phyloP scores from a whole-genome alignment of 1,139 yeast genomes.

The Suhomyces ambrosiae region DNA sequence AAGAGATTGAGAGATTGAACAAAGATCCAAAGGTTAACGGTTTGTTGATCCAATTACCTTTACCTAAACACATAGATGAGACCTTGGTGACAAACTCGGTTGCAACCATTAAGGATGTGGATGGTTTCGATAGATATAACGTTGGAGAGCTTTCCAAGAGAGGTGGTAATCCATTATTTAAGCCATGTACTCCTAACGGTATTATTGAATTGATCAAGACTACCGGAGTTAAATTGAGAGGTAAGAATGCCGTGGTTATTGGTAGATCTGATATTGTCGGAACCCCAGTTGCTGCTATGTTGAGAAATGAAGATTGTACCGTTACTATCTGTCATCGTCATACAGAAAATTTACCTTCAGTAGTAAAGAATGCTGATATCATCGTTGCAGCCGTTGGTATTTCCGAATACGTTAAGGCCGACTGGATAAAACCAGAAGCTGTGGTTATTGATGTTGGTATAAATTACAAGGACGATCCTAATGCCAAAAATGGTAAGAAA shows the following conservation, averaged over 20 bases:
- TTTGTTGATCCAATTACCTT: constrained; percentile 69
- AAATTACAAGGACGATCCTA: constrained; percentile 72
- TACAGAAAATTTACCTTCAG: constrained; percentile 53
- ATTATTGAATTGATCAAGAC: constrained; percentile 67
- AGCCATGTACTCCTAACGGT: constrained; percentile 84
- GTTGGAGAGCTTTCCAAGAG: constrained; percentile 76
- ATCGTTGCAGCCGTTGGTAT: constrained; percentile 92
- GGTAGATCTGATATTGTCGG: constrained; percentile 98
- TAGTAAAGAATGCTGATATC: constrained; percentile 74
- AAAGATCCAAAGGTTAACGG: constrained; percentile 69
- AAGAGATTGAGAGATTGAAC: constrained; percentile 58
- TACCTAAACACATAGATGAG: constrained; percentile 72
- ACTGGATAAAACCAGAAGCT: constrained; percentile 82
- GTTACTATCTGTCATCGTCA: constrained; percentile 75
- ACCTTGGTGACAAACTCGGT: constrained; percentile 69
- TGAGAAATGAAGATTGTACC: constrained; percentile 78
- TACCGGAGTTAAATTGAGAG: constrained; percentile 58
- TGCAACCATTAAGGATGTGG: constrained; percentile 70
- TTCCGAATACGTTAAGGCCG: constrained; percentile 81
- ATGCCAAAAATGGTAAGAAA: constrained; percentile 71
- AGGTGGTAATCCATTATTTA: constrained; percentile 69
- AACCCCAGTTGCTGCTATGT: constrained; percentile 82
- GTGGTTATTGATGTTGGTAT: constrained; percentile 97
- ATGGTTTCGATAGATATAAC: constrained; percentile 75
- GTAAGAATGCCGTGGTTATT: constrained; percentile 86